These are phyloP conservation scores for Aspergillus sp. DNA, from an alignment of 2,329 filamentous ascomycete genomes.

Conservation along the genomic window DNA sequence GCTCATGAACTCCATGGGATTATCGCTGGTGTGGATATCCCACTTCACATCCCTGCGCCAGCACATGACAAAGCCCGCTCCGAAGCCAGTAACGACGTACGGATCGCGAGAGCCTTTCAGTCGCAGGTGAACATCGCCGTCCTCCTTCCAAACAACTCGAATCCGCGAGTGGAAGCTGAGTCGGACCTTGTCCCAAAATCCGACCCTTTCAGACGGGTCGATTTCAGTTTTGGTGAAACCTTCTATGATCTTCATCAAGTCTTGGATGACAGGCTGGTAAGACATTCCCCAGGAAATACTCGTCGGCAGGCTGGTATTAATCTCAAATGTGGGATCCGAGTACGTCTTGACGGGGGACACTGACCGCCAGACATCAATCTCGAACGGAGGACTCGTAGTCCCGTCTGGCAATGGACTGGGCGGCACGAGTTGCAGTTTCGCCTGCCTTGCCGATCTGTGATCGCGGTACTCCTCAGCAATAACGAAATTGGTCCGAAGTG, in stretches of 20 bases:
- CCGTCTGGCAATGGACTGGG: constrained; percentile 51
- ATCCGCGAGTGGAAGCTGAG: constrained; percentile 89
- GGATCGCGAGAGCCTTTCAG: constrained; percentile 85
- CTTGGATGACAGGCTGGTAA: constrained; percentile 94
- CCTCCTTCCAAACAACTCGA: constrained; percentile 82
- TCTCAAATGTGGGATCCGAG: constrained; percentile 81
- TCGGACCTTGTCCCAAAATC: constrained; percentile 98
- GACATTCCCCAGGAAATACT: constrained; percentile 95
- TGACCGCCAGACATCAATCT: constrained; percentile 78
- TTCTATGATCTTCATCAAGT: constrained; percentile 99
- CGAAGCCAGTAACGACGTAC: constrained; percentile 83
- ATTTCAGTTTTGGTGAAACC: constrained; percentile 93
- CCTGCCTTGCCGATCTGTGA: constrained; percentile 66
- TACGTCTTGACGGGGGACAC: constrained; percentile 94
- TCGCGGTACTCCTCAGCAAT: constrained; percentile 89
- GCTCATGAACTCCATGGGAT: constrained; percentile 88
- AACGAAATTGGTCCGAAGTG: constrained; percentile 82
- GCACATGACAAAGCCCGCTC: constrained; percentile 95
- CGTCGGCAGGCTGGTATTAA: constrained; percentile 87
- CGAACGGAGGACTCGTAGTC: constrained; percentile 55
- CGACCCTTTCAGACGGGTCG: constrained; percentile 84
- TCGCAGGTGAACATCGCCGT: constrained; percentile 88
- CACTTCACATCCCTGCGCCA: constrained; percentile 91
- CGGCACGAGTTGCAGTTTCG: constrained; percentile 76
- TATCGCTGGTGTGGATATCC: constrained; percentile 72